Evolutionary conservation across 2,329 filamentous ascomycete species (phyloP).

Genomic region (Colletotrichum tamarilloi): DNA sequence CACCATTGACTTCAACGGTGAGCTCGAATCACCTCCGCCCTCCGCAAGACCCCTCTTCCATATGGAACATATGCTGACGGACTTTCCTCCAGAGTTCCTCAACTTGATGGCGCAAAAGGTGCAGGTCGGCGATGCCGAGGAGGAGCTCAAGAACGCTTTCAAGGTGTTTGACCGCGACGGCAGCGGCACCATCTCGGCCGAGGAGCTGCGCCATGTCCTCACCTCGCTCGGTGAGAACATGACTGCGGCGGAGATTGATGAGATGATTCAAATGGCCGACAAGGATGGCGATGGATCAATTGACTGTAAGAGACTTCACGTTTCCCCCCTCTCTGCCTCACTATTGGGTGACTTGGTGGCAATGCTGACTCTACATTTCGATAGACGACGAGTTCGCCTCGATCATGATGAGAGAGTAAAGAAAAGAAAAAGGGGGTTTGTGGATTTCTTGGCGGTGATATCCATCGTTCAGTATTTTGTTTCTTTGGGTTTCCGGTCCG

Average conservation of each 20-base stretch:
- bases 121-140: constrained; percentile 92
- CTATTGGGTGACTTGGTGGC: too few species aligned
- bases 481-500: constrained; percentile 5
- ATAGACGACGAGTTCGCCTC: constrained; percentile 92
- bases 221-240: constrained; percentile 92
- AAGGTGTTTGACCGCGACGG: constrained; percentile 92
- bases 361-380: too few species aligned
- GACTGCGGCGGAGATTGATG: constrained; percentile 89
- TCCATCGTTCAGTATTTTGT: constrained; percentile 13
- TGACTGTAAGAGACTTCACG: constrained; percentile 71
- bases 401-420: constrained; percentile 95
- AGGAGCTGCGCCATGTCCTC: constrained; percentile 90
- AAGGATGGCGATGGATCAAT: constrained; percentile 91
- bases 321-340: too few species aligned
- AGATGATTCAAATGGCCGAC: constrained; percentile 93
- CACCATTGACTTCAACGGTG: constrained; percentile 91
- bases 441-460: constrained; percentile 9
- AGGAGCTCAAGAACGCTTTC: constrained; percentile 90
- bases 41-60: too few species aligned
- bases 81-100: constrained; percentile 74
- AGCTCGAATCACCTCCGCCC: constrained; percentile 45
- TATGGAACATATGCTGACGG: constrained; percentile 39
- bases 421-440: not conserved
- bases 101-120: constrained; percentile 96
- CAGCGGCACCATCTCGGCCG: constrained; percentile 91